A percentile compares a stretch with the other conserved stretches of the same genome.
These are phyloP conservation scores for Mortierella sp. DNA, from an alignment of 371 early-diverging fungal species.

Conservation along the genomic window DNA sequence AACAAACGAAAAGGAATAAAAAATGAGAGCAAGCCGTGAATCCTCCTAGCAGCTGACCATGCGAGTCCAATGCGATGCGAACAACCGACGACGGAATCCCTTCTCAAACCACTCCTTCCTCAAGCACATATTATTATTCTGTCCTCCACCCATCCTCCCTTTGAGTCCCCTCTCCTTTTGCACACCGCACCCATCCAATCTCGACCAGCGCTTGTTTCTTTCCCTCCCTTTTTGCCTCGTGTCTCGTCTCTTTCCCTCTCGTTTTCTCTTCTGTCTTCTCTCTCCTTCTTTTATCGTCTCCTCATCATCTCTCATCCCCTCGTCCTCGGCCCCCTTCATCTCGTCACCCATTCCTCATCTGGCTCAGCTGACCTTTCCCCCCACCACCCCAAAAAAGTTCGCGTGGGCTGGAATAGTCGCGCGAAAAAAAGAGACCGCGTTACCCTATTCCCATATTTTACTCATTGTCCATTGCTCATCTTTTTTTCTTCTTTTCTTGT, in stretches of 20 bases:
- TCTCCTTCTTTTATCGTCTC: neutral
- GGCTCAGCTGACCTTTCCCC: too few species aligned
- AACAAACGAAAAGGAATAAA: too few species aligned
- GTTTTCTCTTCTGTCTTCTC: neutral
- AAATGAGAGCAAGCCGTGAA: too few species aligned
- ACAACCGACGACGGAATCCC: too few species aligned
- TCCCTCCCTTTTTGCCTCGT: neutral
- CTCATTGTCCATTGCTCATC: slow-evolving; percentile 1
- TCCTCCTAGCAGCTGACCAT: too few species aligned
- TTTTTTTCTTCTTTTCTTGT: neutral
- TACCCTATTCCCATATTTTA: neutral
- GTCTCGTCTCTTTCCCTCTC: neutral
- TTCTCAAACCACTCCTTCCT: too few species aligned
- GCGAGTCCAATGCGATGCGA: too few species aligned
- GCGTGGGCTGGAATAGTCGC: too few species aligned
- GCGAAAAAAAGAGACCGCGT: too few species aligned
- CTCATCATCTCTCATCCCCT: neutral
- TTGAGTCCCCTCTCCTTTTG: neutral
- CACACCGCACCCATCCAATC: neutral
- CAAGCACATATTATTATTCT: too few species aligned
- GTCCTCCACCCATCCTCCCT: too few species aligned
- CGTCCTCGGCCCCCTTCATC: neutral
- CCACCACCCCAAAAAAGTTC: too few species aligned
- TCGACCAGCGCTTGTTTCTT: neutral
- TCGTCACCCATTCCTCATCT: neutral